These are phyloP conservation scores for Aegilops umbellulata DNA, from an alignment of 176 grass and related monocot genomes.

Conservation along the genomic window DNA sequence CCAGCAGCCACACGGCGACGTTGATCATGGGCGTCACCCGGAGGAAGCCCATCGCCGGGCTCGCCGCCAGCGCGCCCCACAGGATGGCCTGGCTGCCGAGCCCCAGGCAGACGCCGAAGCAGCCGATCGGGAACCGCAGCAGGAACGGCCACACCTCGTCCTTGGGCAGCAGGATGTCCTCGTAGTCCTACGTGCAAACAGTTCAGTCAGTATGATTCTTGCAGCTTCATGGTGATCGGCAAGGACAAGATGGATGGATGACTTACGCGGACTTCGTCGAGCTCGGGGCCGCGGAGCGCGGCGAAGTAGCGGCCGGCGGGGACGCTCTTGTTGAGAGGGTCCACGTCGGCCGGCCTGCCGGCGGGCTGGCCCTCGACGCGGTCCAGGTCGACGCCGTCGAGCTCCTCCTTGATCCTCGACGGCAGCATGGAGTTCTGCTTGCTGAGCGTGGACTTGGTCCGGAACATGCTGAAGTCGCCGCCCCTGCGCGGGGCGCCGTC, in stretches of 20 bases:
- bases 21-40: slow-evolving; percentile 71
- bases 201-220: not conserved
- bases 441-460: slow-evolving; percentile 89
- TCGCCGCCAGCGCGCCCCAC: slow-evolving; percentile 77
- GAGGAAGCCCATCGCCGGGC: slow-evolving; percentile 71
- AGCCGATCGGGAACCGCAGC: slow-evolving; percentile 89
- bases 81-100: slow-evolving; percentile 89
- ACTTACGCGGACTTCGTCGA: slow-evolving; percentile 92
- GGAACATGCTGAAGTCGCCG: slow-evolving; percentile 92
- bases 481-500: slow-evolving; percentile 40
- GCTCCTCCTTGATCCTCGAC: slow-evolving; percentile 51
- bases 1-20: slow-evolving; percentile 72
- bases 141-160: slow-evolving; percentile 98
- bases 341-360: slow-evolving; percentile 30
- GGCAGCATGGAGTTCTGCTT: slow-evolving; percentile 78
- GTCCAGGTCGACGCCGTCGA: slow-evolving; percentile 45
- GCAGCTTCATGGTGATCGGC: no score
- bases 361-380: slow-evolving; percentile 41
- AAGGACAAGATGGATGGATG: not conserved
- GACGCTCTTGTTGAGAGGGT: slow-evolving; percentile 81
- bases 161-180: slow-evolving; percentile 87
- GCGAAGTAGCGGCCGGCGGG: slow-evolving; percentile 93
- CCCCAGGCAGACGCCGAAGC: slow-evolving; percentile 90
- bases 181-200: slow-evolving; percentile 51
- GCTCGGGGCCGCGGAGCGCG: slow-evolving; percentile 90